Percentiles rank a stretch among this genome's conserved stretches.
These are phyloP conservation scores for Pseudonitzschia multiseries DNA, from an alignment of 108 stramenopile species.

Conservation along the genomic window DNA sequence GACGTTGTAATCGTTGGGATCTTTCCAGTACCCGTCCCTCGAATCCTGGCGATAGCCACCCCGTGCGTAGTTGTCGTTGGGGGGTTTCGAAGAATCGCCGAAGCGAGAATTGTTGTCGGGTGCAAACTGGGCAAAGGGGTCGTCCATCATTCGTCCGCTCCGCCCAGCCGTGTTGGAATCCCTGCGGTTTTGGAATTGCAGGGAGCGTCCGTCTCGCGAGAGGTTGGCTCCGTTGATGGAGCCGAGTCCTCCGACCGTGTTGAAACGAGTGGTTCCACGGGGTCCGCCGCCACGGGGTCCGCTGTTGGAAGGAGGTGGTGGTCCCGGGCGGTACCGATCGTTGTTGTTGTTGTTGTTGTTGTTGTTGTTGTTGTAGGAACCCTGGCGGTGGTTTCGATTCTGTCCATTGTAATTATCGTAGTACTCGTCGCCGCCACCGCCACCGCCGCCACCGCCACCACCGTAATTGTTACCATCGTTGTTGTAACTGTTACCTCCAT, in stretches of 20 bases:
- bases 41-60: constrained; percentile 8
- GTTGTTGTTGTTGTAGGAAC: no score
- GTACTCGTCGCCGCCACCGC: no score
- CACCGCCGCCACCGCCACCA: no score
- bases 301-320: not conserved
- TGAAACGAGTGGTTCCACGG: not conserved
- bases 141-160: constrained; percentile 8
- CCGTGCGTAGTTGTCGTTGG: constrained; percentile 1
- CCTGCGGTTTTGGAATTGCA: constrained; percentile 12
- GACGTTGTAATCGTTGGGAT: constrained; percentile 7
- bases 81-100: not conserved
- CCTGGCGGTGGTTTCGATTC: not conserved
- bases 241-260: constrained; percentile 8
- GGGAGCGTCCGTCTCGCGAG: constrained; percentile 1
- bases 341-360: constrained; percentile 1
- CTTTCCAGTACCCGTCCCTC: constrained; percentile 2
- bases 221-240: constrained; percentile 3
- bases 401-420: not conserved
- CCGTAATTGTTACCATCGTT: no score
- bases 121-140: not conserved
- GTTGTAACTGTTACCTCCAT: no score
- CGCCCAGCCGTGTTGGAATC: constrained; percentile 9
- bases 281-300: not conserved
- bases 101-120: not conserved
- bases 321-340: not conserved